A percentile compares a stretch with the other conserved stretches of the same genome.
Conservation (phyloP, 2,329 filamentous ascomycete genomes). For the Helotiales sp. region DNA sequence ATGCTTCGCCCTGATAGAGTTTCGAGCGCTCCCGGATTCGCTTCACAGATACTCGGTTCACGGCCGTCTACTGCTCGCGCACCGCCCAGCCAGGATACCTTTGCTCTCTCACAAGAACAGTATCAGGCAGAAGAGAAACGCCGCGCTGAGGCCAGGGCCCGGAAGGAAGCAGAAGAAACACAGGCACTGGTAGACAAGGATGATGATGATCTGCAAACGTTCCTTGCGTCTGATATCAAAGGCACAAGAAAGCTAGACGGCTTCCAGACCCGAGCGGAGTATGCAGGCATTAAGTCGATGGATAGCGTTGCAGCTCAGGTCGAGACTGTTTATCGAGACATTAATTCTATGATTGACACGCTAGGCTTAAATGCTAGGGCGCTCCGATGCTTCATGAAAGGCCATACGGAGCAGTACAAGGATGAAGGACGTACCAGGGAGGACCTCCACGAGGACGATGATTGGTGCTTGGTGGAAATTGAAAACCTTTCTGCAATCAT, state of each 20-base stretch:
- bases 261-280: slow-evolving; percentile 64
- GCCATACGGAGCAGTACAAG: slow-evolving; percentile 59
- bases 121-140: slow-evolving; percentile 31
- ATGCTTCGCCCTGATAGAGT: slow-evolving; percentile 55
- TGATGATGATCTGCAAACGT: slow-evolving; percentile 64
- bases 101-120: slow-evolving; percentile 27
- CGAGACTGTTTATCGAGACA: slow-evolving; percentile 72
- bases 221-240: slow-evolving; percentile 60
- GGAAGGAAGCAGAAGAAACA: slow-evolving; percentile 56
- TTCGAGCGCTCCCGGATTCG: slow-evolving; percentile 60
- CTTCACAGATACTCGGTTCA: slow-evolving; percentile 50
- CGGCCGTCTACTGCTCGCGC: slow-evolving; percentile 43
- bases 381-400: slow-evolving; percentile 58
- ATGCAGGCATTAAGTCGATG: slow-evolving; percentile 43
- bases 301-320: slow-evolving; percentile 63
- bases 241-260: slow-evolving; percentile 64
- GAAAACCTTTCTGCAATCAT: slow-evolving; percentile 66
- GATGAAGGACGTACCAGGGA: slow-evolving; percentile 58
- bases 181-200: slow-evolving; percentile 65
- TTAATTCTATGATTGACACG: slow-evolving; percentile 93
- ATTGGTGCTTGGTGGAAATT: slow-evolving; percentile 77
- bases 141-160: slow-evolving; percentile 44
- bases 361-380: slow-evolving; percentile 81
- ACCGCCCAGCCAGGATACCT: slow-evolving; percentile 17
- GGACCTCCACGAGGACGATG: slow-evolving; percentile 67